Conservation (phyloP, 2,329 filamentous ascomycete genomes). For the Beauveria sp. region DNA sequence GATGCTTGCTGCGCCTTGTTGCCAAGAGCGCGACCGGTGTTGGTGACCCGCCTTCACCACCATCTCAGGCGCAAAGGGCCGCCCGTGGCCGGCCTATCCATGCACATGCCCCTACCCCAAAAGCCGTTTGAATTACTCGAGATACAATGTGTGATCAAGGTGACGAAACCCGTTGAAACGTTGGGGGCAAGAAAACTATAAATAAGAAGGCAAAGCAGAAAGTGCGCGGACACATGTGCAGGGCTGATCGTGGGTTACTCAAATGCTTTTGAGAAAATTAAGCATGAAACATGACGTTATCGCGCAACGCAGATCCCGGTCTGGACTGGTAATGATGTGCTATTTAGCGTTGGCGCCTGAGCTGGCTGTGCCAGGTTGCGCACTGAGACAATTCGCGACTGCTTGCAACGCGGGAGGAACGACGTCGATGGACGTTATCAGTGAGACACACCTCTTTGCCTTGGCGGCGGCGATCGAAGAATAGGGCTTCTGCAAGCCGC, state of each 20-base stretch:
- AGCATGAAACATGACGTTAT: conserved; percentile 1
- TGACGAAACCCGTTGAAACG: not conserved
- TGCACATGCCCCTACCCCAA: not conserved
- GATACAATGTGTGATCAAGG: not conserved
- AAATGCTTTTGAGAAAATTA: not conserved
- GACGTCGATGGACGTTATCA: no score
- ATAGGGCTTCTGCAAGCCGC: no score
- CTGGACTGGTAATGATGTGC: not conserved
- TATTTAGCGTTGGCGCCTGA: not conserved
- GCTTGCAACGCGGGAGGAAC: no score
- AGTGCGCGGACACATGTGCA: not conserved
- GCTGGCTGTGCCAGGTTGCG: not conserved
- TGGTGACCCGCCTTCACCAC: conserved; percentile 1
- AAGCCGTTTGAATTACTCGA: not conserved
- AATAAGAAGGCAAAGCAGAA: not conserved
- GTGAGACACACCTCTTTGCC: no score
- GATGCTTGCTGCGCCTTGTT: conserved; percentile 6
- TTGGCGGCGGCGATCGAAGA: no score
- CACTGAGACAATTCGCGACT: no score
- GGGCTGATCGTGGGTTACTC: not conserved
- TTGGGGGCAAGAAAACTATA: not conserved
- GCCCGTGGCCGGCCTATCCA: not conserved
- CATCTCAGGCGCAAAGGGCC: not conserved
- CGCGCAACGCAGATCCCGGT: not conserved
- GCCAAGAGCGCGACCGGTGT: conserved; percentile 1